Evolutionary conservation across 2,329 filamentous ascomycete species (phyloP), one percentile per base, ranked within the genome.

Genomic region (Aspergillus proliferans): DNA sequence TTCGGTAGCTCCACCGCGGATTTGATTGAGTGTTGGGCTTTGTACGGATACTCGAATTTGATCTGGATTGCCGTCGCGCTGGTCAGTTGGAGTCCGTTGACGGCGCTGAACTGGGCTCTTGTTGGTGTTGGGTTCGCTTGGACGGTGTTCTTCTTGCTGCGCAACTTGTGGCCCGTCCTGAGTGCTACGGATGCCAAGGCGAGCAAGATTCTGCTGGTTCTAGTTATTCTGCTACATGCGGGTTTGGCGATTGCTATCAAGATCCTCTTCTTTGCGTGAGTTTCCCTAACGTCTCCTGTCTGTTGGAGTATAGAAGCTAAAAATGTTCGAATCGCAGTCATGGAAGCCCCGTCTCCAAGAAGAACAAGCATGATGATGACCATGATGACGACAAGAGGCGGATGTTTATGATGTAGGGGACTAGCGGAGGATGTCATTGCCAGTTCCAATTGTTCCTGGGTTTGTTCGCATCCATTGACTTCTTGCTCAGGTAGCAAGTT

Each of bases 1-100:
- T 97, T 95, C 71, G 92, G 92, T 49, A 93, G 88, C 70, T 90
- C 95, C 67, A 87, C 84, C 49, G 91, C 92, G 54, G 95, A 95
- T 71, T 75, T 98, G 51, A 81, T 98, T 58, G 93, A 98, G 75
- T 95, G 90, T 76, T 91, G 88, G 84, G 88, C 90, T 51, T 76
- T 98, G 33, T 98, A 97, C 70, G 93, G 93, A 47, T 98, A 98
- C 76, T 83, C 87, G 49, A 98, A 98, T 73, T 76, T 98, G 62
- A 88, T 98, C 64, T 98, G 93, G 93, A 91, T 98, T 60, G 88
- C 87, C 2, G 91, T 98, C 40, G 91, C 93, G 43, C 73, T 95
- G 54, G 88, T 96, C 58, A 90, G 86, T 66, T 96, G 91, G 87
- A 92, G 87, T 55, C 86, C 87, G 47, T 75, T 96, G 59, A 84